These are phyloP conservation scores for Blastobotrys capitulatus DNA, from an alignment of 1,139 yeast species.

Conservation along the genomic window DNA sequence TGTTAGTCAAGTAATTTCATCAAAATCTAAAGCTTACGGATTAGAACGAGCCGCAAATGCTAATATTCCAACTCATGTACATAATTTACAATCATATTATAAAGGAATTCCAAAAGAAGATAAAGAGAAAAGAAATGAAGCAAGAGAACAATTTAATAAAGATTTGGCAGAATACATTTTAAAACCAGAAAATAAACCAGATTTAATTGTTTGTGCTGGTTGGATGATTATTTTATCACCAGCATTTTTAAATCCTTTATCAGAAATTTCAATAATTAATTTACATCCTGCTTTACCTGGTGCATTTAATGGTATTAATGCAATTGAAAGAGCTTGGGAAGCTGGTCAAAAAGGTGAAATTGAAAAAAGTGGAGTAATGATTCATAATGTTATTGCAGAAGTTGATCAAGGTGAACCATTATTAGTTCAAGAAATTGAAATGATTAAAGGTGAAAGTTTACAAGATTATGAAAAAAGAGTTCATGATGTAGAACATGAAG, in stretches of 20 bases:
- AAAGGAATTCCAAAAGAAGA: conserved; percentile 64
- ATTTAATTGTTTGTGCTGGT: conserved; percentile 92
- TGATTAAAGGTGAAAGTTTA: conserved; percentile 64
- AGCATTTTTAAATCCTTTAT: conserved; percentile 62
- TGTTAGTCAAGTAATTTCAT: conserved; percentile 74
- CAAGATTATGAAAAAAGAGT: conserved; percentile 79
- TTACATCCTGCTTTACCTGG: conserved; percentile 97
- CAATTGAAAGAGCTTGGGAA: conserved; percentile 92
- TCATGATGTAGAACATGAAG: conserved; percentile 79
- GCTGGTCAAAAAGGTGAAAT: conserved; percentile 83
- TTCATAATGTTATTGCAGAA: conserved; percentile 88
- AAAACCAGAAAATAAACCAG: conserved; percentile 46
- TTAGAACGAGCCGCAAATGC: conserved; percentile 68
- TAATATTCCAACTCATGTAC: conserved; percentile 62
- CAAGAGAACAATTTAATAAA: conserved; percentile 65
- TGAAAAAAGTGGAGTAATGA: conserved; percentile 89
- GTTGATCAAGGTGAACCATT: conserved; percentile 93
- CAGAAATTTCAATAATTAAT: conserved; percentile 73
- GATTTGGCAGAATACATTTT: conserved; percentile 71
- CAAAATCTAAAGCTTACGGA: conserved; percentile 79
- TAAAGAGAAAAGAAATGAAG: conserved; percentile 48
- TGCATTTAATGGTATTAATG: conserved; percentile 94
- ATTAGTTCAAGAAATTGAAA: conserved; percentile 68
- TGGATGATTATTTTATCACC: conserved; percentile 94
- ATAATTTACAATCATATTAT: conserved; percentile 60